Evolutionary conservation across 2,329 filamentous ascomycete species (phyloP), one percentile per base, ranked within the genome.

Genomic region (Pseudopyricularia javanii): DNA sequence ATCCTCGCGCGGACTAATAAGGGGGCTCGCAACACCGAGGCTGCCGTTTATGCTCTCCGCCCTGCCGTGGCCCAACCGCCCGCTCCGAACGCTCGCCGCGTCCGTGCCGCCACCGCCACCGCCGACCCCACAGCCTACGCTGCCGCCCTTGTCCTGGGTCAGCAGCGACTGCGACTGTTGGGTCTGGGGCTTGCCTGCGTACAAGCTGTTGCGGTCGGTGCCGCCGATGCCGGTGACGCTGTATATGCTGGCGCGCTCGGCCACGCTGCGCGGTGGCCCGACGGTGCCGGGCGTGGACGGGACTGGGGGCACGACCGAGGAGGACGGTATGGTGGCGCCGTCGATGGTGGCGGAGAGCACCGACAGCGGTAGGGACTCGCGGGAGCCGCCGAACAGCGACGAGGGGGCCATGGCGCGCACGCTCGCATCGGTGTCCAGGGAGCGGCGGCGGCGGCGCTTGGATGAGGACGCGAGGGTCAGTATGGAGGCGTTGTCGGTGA

Each of bases 401-500:
- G 85, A 88, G 0, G 88, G 88, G 1, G 88, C 86, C n/a, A 94
- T 71, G 2, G 88, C 88, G 45, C 88, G 85, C 37, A 93, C 86
- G 0, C 86, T 91, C 5, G 88, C 88, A 64, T 93, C 86, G 0
- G 88, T 93, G 65, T 93, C 88, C 68, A 91, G 82, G 30, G 86
- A 91, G 55, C 87, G 80, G 49, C 88, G 79, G 34, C 88, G 82
- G 28, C 83, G 79, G 35, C 85, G 80, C 69, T 91, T 89, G 58
- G 85, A 88, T 0, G 86, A 91, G 4, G 87, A 91, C 2, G 88
- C 88, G 14, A 94, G 74, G 0, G 88, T 94, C 55, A 94, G 70
- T 59, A 94, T 91, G 26, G 87, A 91, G 22, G 88, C 88, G 63
- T 94, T 88, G 65, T 94, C 88, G 1, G 86, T 89, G 33, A 91